These are phyloP conservation scores for Citeromyces nyonsensis DNA, from an alignment of 805 yeast genomes.

Conservation along the genomic window DNA sequence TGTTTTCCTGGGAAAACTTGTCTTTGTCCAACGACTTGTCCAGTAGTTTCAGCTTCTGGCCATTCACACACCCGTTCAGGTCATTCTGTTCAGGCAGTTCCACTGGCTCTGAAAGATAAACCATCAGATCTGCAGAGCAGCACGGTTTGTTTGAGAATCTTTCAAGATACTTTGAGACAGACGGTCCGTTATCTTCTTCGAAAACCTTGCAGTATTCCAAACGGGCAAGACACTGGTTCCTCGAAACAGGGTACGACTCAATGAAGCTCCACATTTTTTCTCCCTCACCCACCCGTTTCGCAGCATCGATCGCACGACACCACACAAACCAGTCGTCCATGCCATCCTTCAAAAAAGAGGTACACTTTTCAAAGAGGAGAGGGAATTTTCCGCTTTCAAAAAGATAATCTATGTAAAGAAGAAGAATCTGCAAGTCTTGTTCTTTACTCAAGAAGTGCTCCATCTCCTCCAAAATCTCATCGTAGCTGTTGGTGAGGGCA, in stretches of 20 bases:
- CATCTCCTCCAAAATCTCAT: constrained; percentile 16
- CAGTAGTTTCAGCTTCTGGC: constrained; percentile 26
- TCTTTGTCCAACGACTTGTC: constrained; percentile 6
- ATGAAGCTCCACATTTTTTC: constrained; percentile 18
- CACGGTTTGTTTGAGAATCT: constrained; percentile 41
- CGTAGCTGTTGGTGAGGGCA: constrained; percentile 16
- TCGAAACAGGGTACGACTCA: constrained; percentile 17
- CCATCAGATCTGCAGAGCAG: constrained; percentile 43
- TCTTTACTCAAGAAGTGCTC: constrained; percentile 17
- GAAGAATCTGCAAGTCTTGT: constrained; percentile 48
- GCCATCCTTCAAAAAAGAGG: constrained; percentile 22
- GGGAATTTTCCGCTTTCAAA: constrained; percentile 21
- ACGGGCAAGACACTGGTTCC: constrained; percentile 42
- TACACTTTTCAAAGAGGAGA: constrained; percentile 21
- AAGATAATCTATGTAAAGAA: constrained; percentile 34
- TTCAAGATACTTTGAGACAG: constrained; percentile 11
- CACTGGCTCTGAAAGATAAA: constrained; percentile 8
- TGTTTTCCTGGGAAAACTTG: constrained; percentile 14
- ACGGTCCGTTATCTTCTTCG: constrained; percentile 8
- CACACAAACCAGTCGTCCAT: constrained; percentile 74
- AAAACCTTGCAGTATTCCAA: constrained; percentile 20
- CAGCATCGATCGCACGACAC: constrained; percentile 36
- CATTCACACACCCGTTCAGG: constrained; percentile 12
- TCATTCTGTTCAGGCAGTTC: constrained; percentile 4
- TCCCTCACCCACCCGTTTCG: constrained; percentile 15